phyloP scores from a whole-genome alignment of 2,329 filamentous ascomycete genomes.

The Neurospora sp. region DNA sequence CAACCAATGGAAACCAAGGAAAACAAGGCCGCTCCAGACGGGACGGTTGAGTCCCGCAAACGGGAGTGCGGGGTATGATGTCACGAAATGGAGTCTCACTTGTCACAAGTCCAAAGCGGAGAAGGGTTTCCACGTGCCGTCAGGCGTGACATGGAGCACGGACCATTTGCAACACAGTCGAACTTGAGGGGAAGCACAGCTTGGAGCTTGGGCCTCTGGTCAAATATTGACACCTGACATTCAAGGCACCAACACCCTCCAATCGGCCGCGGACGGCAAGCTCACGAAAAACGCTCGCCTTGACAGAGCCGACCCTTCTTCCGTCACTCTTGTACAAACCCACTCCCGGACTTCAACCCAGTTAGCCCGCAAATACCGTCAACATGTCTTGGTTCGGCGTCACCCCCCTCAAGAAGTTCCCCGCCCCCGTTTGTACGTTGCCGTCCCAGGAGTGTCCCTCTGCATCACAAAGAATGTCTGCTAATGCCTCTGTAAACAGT shows the following conservation, averaged over 20 bases:
- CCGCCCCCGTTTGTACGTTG: slow-evolving; percentile 63
- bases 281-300: slow-evolving; percentile 22
- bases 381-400: slow-evolving; percentile 67
- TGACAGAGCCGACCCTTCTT: slow-evolving; percentile 6
- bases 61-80: slow-evolving; percentile 17
- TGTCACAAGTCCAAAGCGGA: slow-evolving; percentile 3
- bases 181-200: background rate
- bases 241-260: slow-evolving; percentile 7
- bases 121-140: slow-evolving; percentile 11
- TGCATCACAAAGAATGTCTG: slow-evolving; percentile 2
- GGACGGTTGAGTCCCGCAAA: background rate
- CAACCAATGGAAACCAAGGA: too few species aligned
- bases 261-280: slow-evolving; percentile 15
- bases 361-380: slow-evolving; percentile 29
- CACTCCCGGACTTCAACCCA: slow-evolving; percentile 23
- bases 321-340: slow-evolving; percentile 15
- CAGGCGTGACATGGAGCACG: background rate
- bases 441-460: slow-evolving; percentile 23
- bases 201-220: background rate
- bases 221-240: slow-evolving; percentile 6
- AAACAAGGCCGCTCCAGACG: background rate
- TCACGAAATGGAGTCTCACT: slow-evolving; percentile 5
- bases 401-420: slow-evolving; percentile 65
- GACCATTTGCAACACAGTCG: background rate
- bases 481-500: slow-evolving; percentile 42